phyloP scores from a whole-genome alignment of 768 basidiomycete species.

The Boletus vinaceobasis region DNA sequence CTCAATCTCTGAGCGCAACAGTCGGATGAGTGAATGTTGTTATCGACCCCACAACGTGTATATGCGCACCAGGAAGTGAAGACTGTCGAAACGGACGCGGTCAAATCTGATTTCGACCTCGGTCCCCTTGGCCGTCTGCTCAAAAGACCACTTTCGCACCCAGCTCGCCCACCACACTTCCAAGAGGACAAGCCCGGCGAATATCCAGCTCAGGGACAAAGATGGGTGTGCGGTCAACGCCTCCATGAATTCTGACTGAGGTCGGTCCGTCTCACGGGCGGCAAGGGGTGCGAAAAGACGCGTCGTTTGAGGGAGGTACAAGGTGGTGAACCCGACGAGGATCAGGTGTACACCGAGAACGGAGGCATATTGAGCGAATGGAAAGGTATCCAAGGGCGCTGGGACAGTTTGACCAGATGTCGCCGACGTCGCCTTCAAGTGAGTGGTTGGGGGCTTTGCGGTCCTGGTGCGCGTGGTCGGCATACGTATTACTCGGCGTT shows the following conservation, averaged over 20 bases:
- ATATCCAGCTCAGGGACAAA: conserved; percentile 55
- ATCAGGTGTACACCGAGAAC: conserved; percentile 64
- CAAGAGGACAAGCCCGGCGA: conserved; percentile 50
- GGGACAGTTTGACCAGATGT: background rate
- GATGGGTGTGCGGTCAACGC: conserved; percentile 60
- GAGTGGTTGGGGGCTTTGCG: background rate
- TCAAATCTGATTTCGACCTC: conserved; percentile 43
- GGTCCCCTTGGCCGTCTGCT: conserved; percentile 38
- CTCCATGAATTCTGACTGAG: conserved; percentile 69
- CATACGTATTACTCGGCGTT: no score
- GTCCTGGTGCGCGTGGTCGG: background rate
- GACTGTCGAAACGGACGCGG: conserved; percentile 36
- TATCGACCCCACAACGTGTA: background rate
- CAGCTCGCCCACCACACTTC: conserved; percentile 73
- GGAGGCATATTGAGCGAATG: conserved; percentile 60
- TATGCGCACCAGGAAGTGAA: conserved; percentile 39
- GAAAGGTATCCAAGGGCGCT: conserved; percentile 32
- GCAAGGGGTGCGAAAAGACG: conserved; percentile 40
- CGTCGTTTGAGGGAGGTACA: conserved; percentile 68
- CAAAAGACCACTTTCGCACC: conserved; percentile 57
- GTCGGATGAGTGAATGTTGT: background rate
- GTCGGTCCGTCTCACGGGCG: conserved; percentile 46
- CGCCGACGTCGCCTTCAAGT: background rate
- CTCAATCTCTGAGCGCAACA: conserved; percentile 42
- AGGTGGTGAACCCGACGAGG: conserved; percentile 60